phyloP scores from a whole-genome alignment of 2,329 filamentous ascomycete species.

The Gaeumannomyces tritici region DNA sequence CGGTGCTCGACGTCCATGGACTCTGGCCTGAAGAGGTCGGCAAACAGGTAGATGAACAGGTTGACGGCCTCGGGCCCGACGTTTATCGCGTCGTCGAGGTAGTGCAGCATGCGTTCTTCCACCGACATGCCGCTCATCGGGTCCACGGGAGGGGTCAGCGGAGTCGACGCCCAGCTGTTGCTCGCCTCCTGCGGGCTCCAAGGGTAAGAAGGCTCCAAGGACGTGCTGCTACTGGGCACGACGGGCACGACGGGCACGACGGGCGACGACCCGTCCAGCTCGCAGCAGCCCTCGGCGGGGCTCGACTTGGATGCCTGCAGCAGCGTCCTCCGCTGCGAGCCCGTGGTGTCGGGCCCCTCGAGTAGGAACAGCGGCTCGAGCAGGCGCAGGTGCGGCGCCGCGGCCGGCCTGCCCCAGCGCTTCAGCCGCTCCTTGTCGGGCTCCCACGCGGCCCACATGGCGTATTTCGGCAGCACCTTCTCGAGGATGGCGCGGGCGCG shows the following conservation, averaged over 20 bases:
- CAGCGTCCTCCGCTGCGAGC: neutral
- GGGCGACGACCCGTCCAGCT: neutral
- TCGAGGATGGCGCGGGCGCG: neutral
- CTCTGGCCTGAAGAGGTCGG: neutral
- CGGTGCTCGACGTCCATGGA: neutral
- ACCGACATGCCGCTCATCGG: neutral
- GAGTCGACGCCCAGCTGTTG: neutral
- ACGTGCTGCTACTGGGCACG: neutral
- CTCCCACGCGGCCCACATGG: neutral
- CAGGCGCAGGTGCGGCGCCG: neutral
- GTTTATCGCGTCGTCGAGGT: neutral
- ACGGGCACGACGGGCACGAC: neutral
- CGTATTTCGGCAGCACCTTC: neutral
- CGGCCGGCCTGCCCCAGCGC: neutral
- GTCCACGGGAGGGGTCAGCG: neutral
- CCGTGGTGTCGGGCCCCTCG: neutral
- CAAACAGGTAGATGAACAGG: neutral
- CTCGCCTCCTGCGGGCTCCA: neutral
- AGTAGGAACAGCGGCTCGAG: neutral
- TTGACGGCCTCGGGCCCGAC: neutral
- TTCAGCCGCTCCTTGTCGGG: neutral
- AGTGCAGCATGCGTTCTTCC: neutral
- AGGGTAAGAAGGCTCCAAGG: neutral
- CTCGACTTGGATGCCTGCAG: neutral
- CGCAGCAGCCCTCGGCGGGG: neutral